A percentile compares a stretch with the other conserved stretches of the same genome.
Conservation (phyloP, 805 yeast genomes). For the Tetrapisispora namnaoensis region DNA sequence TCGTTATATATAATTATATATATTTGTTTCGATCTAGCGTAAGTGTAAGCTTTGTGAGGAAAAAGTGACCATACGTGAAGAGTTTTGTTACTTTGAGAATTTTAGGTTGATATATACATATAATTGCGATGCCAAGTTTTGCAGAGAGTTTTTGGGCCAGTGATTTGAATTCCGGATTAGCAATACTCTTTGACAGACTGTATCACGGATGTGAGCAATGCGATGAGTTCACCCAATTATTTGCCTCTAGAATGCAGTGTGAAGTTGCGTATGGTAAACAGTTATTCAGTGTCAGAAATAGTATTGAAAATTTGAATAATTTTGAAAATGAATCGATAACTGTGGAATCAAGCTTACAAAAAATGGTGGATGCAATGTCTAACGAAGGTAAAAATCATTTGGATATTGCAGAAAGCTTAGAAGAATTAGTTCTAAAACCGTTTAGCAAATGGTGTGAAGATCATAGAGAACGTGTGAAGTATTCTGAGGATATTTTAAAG, state of each 20-base stretch:
- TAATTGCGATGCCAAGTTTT: conserved; percentile 40
- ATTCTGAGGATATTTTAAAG: conserved; percentile 45
- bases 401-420: conserved; percentile 53
- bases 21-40: no score
- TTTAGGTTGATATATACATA: no score
- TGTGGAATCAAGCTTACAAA: conserved; percentile 34
- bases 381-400: conserved; percentile 55
- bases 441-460: conserved; percentile 67
- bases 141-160: conserved; percentile 71
- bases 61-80: no score
- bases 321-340: conserved; percentile 26
- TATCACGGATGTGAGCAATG: conserved; percentile 61
- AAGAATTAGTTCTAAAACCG: conserved; percentile 53
- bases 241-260: conserved; percentile 60
- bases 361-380: conserved; percentile 45
- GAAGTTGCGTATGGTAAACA: conserved; percentile 57
- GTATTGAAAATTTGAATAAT: conserved; percentile 14
- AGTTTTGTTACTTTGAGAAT: no score
- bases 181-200: conserved; percentile 42
- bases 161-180: conserved; percentile 49
- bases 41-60: no score
- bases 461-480: conserved; percentile 56
- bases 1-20: no score
- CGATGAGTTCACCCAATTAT: conserved; percentile 54
- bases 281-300: conserved; percentile 26